Evolutionary conservation across 1,139 yeast genomes (phyloP).

Genomic region (Pichiaceae sp.): DNA sequence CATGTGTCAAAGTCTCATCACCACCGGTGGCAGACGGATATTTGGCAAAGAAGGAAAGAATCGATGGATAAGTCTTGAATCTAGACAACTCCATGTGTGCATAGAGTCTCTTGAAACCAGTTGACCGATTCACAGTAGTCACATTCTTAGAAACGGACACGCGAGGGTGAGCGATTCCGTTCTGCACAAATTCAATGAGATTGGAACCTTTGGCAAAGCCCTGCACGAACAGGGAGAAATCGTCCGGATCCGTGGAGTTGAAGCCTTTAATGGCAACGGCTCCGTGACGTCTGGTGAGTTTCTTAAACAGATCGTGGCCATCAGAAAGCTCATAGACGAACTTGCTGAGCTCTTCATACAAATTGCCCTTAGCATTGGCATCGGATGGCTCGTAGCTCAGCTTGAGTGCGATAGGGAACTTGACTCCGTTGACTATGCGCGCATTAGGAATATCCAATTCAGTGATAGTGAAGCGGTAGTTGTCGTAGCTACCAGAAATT

Average conservation of each 20-base stretch:
- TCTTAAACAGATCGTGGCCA: conserved; percentile 4
- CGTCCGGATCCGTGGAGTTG: conserved; percentile 5
- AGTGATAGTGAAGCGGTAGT: conserved; percentile 4
- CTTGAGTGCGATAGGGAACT: conserved; percentile 9
- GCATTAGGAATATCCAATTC: conserved; percentile 3
- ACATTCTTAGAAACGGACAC: conserved; percentile 8
- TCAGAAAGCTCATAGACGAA: conserved; percentile 9
- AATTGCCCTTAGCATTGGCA: neutral
- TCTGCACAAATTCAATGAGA: conserved; percentile 8
- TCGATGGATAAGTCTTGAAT: conserved; percentile 11
- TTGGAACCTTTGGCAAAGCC: conserved; percentile 4
- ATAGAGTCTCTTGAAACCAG: conserved; percentile 9
- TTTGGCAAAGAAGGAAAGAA: conserved; percentile 13
- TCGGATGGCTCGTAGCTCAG: neutral
- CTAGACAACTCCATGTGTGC: conserved; percentile 14
- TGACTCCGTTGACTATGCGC: conserved; percentile 9
- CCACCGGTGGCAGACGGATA: conserved; percentile 9
- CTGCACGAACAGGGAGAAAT: conserved; percentile 6
- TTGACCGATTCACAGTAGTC: conserved; percentile 11
- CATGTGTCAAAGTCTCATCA: conserved; percentile 12
- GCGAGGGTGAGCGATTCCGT: conserved; percentile 12
- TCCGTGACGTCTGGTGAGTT: conserved; percentile 6
- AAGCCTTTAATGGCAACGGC: conserved; percentile 6
- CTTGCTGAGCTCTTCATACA: conserved; percentile 3
- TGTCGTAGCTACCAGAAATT: conserved; percentile 5